Conservation (phyloP, 139 green algal genomes). For the Tetradesmus lagerheimii region DNA sequence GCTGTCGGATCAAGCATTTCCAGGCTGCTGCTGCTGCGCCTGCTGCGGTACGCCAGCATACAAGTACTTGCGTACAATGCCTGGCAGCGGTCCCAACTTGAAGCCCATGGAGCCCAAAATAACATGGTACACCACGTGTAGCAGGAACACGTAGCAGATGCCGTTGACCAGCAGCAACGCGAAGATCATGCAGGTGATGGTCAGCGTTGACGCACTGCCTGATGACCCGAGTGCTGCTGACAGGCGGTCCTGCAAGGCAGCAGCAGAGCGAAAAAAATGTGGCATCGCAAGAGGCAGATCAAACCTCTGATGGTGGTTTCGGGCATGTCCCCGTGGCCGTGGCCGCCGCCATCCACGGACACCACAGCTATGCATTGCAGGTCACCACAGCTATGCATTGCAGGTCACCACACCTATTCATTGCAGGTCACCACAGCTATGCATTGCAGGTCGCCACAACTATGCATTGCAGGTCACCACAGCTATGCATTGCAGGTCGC, state of each 20-base stretch:
- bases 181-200: conserved; percentile 69
- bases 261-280: not conserved
- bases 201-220: conserved; percentile 64
- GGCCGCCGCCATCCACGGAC: no score
- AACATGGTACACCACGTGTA: conserved; percentile 82
- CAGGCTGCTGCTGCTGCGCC: conserved; percentile 18
- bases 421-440: no score
- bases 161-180: conserved; percentile 78
- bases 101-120: conserved; percentile 72
- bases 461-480: no score
- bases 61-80: conserved; percentile 61
- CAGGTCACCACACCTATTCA: no score
- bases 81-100: conserved; percentile 60
- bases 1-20: not conserved
- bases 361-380: no score
- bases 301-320: no score
- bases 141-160: conserved; percentile 74
- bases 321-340: no score
- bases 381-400: no score
- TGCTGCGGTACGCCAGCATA: conserved; percentile 51
- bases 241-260: conserved; percentile 72
- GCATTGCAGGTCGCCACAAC: no score
- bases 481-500: no score
- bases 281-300: no score
- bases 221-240: conserved; percentile 60